These are phyloP conservation scores for Collybia nuda DNA, from an alignment of 768 basidiomycete species.

Conservation along the genomic window DNA sequence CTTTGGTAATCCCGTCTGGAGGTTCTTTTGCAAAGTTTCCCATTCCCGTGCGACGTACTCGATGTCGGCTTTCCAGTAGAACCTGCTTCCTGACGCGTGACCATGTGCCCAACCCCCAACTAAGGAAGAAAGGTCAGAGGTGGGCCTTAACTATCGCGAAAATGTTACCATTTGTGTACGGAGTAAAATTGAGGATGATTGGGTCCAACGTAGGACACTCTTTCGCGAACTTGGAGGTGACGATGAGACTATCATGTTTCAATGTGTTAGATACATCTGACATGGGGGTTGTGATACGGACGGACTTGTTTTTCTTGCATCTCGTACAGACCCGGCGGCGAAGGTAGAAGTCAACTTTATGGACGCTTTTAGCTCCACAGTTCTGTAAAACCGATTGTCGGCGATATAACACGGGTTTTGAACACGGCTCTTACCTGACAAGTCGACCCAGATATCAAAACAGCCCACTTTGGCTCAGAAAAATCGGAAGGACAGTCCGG, in stretches of 20 bases:
- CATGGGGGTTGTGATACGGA: neutral
- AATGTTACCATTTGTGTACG: constrained; percentile 26
- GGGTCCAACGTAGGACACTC: constrained; percentile 25
- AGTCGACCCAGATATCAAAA: constrained; percentile 19
- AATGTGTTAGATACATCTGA: neutral
- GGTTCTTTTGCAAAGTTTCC: constrained; percentile 12
- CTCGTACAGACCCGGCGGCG: constrained; percentile 22
- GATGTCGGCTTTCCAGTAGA: constrained; percentile 33
- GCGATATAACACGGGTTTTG: no score
- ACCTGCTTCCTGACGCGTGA: constrained; percentile 22
- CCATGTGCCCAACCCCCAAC: constrained; percentile 28
- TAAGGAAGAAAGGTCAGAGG: neutral
- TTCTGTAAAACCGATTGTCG: constrained; percentile 2
- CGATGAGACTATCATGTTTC: constrained; percentile 22
- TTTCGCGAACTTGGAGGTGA: constrained; percentile 18
- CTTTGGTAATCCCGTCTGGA: constrained; percentile 15
- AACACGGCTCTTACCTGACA: constrained; percentile 20
- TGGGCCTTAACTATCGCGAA: no score
- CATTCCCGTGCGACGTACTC: constrained; percentile 17
- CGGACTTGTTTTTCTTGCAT: constrained; percentile 27
- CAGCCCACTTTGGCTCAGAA: constrained; percentile 25
- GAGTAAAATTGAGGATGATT: constrained; percentile 25
- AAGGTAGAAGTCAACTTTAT: constrained; percentile 22
- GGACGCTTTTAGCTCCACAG: constrained; percentile 16
- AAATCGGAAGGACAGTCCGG: constrained; percentile 22